Base-by-base conservation (phyloP, 1,284 basidiomycete species). In the Cryptococcus sp. region DNA sequence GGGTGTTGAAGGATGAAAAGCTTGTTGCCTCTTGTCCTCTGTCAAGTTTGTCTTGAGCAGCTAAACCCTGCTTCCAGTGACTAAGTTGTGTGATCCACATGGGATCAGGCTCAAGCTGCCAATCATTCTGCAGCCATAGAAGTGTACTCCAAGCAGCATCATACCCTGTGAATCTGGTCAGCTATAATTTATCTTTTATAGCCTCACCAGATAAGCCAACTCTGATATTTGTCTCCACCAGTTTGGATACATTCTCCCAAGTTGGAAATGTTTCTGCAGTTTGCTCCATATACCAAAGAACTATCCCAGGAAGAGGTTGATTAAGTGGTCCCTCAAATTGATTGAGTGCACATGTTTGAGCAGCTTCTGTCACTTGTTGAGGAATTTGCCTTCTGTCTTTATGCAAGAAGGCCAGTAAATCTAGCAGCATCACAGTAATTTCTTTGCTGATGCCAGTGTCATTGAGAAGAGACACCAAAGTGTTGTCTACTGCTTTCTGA, bases 51-150 rank as follows among this genome's bases (percentile, higher is more conserved):
- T 70, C 57, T 49, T 74, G 72, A 16, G 62, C 58, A 10, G 62
- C 55, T 13, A 74, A 43, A 4, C 68, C 72, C 23, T 62, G 58
- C 16, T 65, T 52, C 72, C 72, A 74, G 37, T 72, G 69, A 41
- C 65, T 60, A 15, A 74, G 59, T n/a, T 70, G 69, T 11, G 70
- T 71, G 29, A 74, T 69, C 69, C 70, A 72, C 57, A 67, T 65
- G 0, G 72, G 69, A 34, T 70, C 61, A 13, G 70, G 69, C 43
- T 65, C 63, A 10, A 60, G 48, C 17, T 61, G 54, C 54, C 61
- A 72, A 38, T 69, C 68, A 22, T 70, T 68, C 40, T 63, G 53
- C 11, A 69, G 55, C 66, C 68, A 70, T 16, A 68, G 59, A 3
- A 70, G 47, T 20, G 63, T 66, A 29, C 63, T 66, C 70, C 70